Base-by-base conservation (phyloP, 2,329 filamentous ascomycete genomes). In the Knoxdaviesia proteae region DNA sequence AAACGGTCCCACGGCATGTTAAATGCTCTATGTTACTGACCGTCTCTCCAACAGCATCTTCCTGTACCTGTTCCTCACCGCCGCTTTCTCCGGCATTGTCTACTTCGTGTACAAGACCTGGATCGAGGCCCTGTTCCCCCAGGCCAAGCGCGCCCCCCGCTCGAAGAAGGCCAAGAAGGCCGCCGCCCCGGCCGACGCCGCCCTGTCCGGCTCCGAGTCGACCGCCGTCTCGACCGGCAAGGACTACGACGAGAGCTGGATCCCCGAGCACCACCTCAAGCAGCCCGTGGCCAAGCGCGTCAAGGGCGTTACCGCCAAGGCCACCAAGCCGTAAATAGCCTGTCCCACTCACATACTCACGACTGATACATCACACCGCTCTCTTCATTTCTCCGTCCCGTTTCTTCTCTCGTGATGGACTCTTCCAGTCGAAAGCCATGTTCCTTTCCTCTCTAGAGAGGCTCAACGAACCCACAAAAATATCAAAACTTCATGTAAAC, bases 81-180 rank as follows among this genome's bases (percentile, higher is more conserved):
- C 71, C 47, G 73, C 70, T 48, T 92, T 93, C 58, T 75, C 64
- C 49, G 86, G 81, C 48, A 84, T 79, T 43, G 74, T 80, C 58
- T 94, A 88, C 75, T 94, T 94, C 62, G 84, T 94, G 65, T 98
- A 98, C 74, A 90, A 80, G 68, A 93, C 88, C 55, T 96, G 88
- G 86, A 81, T 98, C 62, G 83, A 86, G 54, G 79, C 86, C 9
- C 81, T 98, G 57, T 94, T 96, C 70, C 88, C 90, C 40, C 84
- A 94, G 69, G 77, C 80, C 51, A 82, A 84, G 67, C 74, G 77
- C 48, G 65, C 69, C 36, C 65, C 64, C 71, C 45, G 69, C 67
- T 53, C 63, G 69, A 32, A 62, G 70, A 75, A 76, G 56, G 60
- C 61, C 52, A 83, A 82, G 69, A 80, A 81, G 64, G 66, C 68